A percentile compares a stretch with the other conserved stretches of the same genome.
Conservation (phyloP, 441 rosid species). For the Hura crepitans region DNA sequence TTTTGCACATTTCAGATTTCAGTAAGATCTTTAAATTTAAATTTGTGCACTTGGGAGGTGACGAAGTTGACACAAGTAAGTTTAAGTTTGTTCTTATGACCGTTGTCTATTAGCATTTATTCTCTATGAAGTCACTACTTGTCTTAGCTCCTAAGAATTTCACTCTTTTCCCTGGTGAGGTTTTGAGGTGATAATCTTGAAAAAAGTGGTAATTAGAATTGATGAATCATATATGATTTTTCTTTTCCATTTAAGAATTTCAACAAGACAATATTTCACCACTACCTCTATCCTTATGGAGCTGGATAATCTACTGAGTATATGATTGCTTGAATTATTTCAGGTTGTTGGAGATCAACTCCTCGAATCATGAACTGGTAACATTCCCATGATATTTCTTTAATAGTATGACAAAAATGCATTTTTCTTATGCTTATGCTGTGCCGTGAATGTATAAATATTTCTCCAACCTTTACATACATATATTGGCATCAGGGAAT, state of each 20-base stretch:
- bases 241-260: neutral
- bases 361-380: slow-evolving; percentile 54
- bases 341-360: slow-evolving; percentile 63
- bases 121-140: neutral
- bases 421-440: neutral
- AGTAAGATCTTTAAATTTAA: slow-evolving; percentile 71
- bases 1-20: slow-evolving; percentile 45
- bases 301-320: slow-evolving; percentile 13
- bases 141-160: neutral
- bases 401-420: neutral
- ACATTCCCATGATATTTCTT: slow-evolving; percentile 17
- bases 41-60: slow-evolving; percentile 76
- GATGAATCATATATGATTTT: neutral
- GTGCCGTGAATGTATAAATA: neutral
- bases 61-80: slow-evolving; percentile 70
- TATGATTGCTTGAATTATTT: slow-evolving; percentile 25
- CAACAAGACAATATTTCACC: neutral
- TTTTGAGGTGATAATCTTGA: neutral
- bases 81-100: slow-evolving; percentile 11
- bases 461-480: neutral
- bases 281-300: neutral
- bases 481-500: neutral
- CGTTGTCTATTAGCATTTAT: neutral
- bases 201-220: neutral
- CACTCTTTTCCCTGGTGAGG: neutral